A percentile compares a stretch with the other conserved stretches of the same genome.
Evolutionary conservation across 2,329 filamentous ascomycete genomes (phyloP).

Genomic region (Nothopassalora personata): DNA sequence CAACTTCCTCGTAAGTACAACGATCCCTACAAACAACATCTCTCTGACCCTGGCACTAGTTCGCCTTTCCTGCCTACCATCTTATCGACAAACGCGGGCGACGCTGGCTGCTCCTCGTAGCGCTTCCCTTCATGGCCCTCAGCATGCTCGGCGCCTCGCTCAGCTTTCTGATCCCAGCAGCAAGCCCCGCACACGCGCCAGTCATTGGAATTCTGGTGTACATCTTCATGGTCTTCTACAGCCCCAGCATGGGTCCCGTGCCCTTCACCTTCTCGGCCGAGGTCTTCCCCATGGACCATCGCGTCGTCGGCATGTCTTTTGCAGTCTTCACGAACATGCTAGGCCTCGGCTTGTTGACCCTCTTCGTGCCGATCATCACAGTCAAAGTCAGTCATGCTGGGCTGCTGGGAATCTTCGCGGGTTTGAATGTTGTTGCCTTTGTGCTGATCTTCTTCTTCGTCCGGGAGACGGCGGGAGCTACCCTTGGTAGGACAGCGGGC

Average conservation of each 20-base stretch:
- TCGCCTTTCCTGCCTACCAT: conserved; percentile 54
- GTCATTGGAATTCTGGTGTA: conserved; percentile 54
- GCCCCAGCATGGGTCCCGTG: conserved; percentile 45
- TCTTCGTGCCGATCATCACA: conserved; percentile 25
- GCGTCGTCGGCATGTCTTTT: conserved; percentile 62
- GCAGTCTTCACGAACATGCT: conserved; percentile 48
- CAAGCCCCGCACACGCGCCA: conserved; percentile 39
- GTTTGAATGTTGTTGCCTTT: conserved; percentile 28
- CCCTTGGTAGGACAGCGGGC: conserved; percentile 15
- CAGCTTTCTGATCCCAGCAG: conserved; percentile 46
- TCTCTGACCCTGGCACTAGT: conserved; percentile 31
- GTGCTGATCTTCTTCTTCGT: conserved; percentile 31
- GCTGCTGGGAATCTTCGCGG: conserved; percentile 28
- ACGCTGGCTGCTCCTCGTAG: conserved; percentile 43
- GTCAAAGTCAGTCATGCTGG: conserved; percentile 18
- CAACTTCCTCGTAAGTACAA: conserved; percentile 17
- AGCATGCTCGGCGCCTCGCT: conserved; percentile 45
- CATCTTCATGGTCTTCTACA: conserved; percentile 42
- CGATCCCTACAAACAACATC: background rate
- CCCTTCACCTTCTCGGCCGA: conserved; percentile 65
- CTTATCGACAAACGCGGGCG: conserved; percentile 56
- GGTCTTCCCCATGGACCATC: conserved; percentile 64
- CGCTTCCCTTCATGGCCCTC: conserved; percentile 46
- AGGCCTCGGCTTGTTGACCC: conserved; percentile 26
- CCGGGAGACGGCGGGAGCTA: conserved; percentile 27